Base-by-base conservation (phyloP, 2,329 filamentous ascomycete species). In the Epichloe bromicola region DNA sequence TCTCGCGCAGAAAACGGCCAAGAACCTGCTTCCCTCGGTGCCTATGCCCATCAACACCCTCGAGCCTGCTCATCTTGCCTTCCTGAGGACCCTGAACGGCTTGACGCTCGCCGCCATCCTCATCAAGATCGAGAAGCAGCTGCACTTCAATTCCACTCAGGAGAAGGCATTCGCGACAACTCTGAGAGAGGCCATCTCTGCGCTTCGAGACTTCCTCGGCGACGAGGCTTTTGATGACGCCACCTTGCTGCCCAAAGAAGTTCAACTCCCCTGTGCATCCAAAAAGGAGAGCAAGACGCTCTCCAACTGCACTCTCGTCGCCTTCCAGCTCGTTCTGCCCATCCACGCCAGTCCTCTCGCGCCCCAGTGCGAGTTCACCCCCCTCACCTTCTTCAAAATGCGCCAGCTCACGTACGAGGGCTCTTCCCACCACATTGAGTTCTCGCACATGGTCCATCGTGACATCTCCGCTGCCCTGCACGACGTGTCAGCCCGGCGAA, bases 361-460 rank as follows among this genome's bases (percentile, higher is more conserved):
- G 20, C 67, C 74, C 1, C 72, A 73, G 30, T 76, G 78, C 59
- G 71, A 74, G 51, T 83, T 84, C 56, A 71, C 76, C 81, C 83
- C 83, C 0, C 67, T 86, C 33, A 75, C 68, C 43, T 80, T 86
- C 56, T 86, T 86, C 68, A 80, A 78, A 56, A 70, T 76, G 7
- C 80, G 82, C 52, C 84, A 87, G 63, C 75, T 83, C 54, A 73
- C 79, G 0, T 76, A 81, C 57, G 69, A 73, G 36, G 55, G 53
- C n/a, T 58, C 56, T 3, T 43, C 53, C 0, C 76, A 80, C 55
- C 74, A 80, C 43, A 71, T 78, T 4, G 74, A 73, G 2, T 86
- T 87, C 58, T 73, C 75, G 1, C 74, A 78, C 51, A 73, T 74
- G 34, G 72, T 83, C 2, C 76, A 82, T 58, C 74, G 77, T 54